phyloP scores from a whole-genome alignment of 192 early-diverging fungal species.

The Lunasporangiospora selenospora region DNA sequence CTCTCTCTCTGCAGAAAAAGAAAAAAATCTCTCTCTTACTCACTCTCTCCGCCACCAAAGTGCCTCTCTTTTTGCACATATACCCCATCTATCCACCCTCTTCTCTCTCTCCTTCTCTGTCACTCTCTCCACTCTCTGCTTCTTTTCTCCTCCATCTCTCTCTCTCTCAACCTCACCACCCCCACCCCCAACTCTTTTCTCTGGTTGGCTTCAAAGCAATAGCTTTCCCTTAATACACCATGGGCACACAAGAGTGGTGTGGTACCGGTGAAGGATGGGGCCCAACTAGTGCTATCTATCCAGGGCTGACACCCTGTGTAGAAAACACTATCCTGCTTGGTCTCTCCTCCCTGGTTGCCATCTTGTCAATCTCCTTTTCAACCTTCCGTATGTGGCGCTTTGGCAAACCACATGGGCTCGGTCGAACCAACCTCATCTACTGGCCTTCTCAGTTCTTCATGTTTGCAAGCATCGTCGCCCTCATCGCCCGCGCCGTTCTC shows the following conservation, averaged over 20 bases:
- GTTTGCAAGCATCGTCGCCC: conserved; percentile 8
- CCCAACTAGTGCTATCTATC: conserved; percentile 15
- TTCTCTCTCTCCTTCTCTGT: neutral
- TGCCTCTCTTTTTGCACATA: neutral
- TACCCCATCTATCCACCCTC: neutral
- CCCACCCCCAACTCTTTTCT: too few species aligned
- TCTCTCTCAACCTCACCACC: neutral
- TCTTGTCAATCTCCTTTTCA: conserved; percentile 6
- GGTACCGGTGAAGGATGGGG: conserved; percentile 16
- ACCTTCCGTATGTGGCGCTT: conserved; percentile 11
- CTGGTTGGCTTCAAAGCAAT: too few species aligned
- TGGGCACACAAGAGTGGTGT: neutral
- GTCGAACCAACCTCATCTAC: conserved; percentile 33
- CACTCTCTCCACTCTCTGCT: neutral
- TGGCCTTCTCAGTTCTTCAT: conserved; percentile 43
- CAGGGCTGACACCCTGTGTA: conserved; percentile 30
- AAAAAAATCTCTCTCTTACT: neutral
- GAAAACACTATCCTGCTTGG: conserved; percentile 35
- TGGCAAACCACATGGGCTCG: conserved; percentile 19
- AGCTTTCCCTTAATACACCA: neutral
- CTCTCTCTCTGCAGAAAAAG: too few species aligned
- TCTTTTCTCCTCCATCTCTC: neutral
- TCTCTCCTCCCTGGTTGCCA: conserved; percentile 15
- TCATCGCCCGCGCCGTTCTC: conserved; percentile 24
- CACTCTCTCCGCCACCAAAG: neutral